Percentiles rank a stretch among this genome's conserved stretches.
phyloP scores from a whole-genome alignment of 176 grass and related monocot species.

The Carex kokanica region DNA sequence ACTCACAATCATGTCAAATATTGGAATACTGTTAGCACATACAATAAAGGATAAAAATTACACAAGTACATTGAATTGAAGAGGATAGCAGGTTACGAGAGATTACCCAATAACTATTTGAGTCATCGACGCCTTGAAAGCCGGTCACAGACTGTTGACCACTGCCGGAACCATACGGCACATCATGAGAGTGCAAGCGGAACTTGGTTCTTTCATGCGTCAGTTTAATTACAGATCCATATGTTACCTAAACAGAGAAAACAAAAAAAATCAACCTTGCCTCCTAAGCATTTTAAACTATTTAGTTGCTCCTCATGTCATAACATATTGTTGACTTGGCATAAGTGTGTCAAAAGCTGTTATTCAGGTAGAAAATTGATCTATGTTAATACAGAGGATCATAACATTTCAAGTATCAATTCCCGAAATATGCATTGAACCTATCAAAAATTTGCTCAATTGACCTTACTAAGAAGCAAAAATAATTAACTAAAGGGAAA shows the following conservation, averaged over 20 bases:
- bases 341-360: neutral
- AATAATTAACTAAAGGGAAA: neutral
- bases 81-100: neutral
- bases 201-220: constrained; percentile 68
- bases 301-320: neutral
- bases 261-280: neutral
- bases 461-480: neutral
- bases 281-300: neutral
- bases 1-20: neutral
- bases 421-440: neutral
- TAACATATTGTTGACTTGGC: neutral
- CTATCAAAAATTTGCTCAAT: neutral
- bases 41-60: neutral
- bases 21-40: neutral
- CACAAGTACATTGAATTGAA: constrained; percentile 4
- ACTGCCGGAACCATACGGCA: constrained; percentile 78
- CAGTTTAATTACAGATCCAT: constrained; percentile 60
- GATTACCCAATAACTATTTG: constrained; percentile 84
- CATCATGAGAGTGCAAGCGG: constrained; percentile 75
- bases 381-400: neutral
- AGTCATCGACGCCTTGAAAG: constrained; percentile 66
- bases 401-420: neutral
- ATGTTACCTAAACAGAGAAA: constrained; percentile 54
- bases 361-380: constrained; percentile 3
- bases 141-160: constrained; percentile 81